These are phyloP conservation scores for Colletotrichum sojae DNA, from an alignment of 2,329 filamentous ascomycete genomes.

Conservation along the genomic window DNA sequence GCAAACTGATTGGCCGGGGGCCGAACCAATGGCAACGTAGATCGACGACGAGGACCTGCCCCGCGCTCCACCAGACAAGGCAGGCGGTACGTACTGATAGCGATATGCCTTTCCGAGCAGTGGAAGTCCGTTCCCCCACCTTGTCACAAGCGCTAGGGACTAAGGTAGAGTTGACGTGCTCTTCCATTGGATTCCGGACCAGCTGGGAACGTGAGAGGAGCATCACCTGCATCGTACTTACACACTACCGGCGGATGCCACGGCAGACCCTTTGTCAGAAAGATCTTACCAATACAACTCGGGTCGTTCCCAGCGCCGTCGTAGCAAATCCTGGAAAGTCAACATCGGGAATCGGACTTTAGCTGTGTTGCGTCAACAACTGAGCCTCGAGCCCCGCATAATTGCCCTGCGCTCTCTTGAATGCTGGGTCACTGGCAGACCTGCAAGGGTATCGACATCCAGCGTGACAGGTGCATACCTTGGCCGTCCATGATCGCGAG, in stretches of 20 bases:
- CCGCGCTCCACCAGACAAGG: conserved; percentile 1
- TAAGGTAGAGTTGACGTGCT: conserved; percentile 18
- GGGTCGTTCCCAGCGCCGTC: not conserved
- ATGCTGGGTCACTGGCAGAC: conserved; percentile 35
- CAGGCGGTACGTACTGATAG: conserved; percentile 21
- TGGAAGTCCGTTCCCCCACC: conserved; percentile 29
- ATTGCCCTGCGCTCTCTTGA: conserved; percentile 34
- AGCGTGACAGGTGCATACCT: conserved; percentile 35
- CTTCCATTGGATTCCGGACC: conserved; percentile 36
- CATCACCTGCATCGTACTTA: conserved; percentile 36
- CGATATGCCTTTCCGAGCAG: conserved; percentile 37
- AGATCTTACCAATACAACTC: conserved; percentile 28
- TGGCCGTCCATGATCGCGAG: conserved; percentile 41
- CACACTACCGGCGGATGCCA: conserved; percentile 27
- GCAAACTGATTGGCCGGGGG: conserved; percentile 18
- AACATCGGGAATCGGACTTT: conserved; percentile 23
- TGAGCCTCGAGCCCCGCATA: conserved; percentile 16
- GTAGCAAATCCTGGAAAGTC: not conserved
- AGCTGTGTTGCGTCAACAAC: conserved; percentile 3
- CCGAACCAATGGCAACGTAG: conserved; percentile 29
- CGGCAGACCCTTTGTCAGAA: conserved; percentile 32
- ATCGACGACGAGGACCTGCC: conserved; percentile 25
- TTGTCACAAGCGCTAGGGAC: conserved; percentile 29
- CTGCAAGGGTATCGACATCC: conserved; percentile 36
- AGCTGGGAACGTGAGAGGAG: conserved; percentile 25